These are phyloP conservation scores for Skeletonema grethae DNA, from an alignment of 108 stramenopile species.

Conservation along the genomic window DNA sequence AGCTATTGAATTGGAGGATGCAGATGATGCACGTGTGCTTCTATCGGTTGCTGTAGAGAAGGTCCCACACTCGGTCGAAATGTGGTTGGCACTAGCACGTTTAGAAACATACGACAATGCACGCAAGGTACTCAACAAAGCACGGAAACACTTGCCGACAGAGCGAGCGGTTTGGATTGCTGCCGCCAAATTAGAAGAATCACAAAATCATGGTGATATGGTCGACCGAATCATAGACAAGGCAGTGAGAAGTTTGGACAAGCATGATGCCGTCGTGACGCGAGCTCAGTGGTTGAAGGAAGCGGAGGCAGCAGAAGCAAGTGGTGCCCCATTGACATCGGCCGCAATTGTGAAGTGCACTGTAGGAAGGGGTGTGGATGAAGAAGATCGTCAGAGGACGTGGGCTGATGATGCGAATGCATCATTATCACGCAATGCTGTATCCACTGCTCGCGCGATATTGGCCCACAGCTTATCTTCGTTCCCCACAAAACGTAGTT, in stretches of 20 bases:
- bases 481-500: constrained; percentile 79
- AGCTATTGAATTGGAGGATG: constrained; percentile 95
- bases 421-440: constrained; percentile 60
- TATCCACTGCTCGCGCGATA: constrained; percentile 89
- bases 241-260: constrained; percentile 69
- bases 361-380: constrained; percentile 90
- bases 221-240: constrained; percentile 82
- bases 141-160: constrained; percentile 88
- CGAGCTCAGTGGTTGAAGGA: constrained; percentile 90
- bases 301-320: constrained; percentile 84
- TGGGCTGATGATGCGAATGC: constrained; percentile 97
- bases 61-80: constrained; percentile 94
- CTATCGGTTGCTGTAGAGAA: constrained; percentile 95
- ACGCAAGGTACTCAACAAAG: constrained; percentile 92
- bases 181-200: constrained; percentile 97
- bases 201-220: constrained; percentile 75
- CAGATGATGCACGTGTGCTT: constrained; percentile 92
- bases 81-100: constrained; percentile 97
- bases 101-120: constrained; percentile 98
- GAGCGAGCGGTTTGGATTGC: constrained; percentile 96
- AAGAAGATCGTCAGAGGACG: constrained; percentile 89
- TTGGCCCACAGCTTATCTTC: constrained; percentile 73
- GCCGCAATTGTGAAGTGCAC: constrained; percentile 89
- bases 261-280: constrained; percentile 84
- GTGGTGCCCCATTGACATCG: constrained; percentile 84